Evolutionary conservation across 306 rosid species (phyloP).

Genomic region (Elaeagnus macrophylla): DNA sequence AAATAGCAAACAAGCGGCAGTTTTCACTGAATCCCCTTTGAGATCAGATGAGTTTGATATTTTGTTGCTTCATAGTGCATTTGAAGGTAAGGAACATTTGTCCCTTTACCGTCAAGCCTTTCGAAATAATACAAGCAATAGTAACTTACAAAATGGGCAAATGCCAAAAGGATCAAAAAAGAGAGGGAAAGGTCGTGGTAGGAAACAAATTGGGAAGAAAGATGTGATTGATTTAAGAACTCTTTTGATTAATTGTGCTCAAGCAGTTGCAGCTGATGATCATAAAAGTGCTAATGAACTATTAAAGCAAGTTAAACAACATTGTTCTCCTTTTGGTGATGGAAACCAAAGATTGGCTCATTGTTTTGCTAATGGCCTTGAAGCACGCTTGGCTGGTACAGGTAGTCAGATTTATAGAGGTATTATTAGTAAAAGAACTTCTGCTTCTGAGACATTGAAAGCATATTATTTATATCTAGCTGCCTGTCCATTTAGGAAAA

Average conservation of each 20-base stretch:
- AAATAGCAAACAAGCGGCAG: conserved; percentile 71
- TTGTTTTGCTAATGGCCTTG: conserved; percentile 85
- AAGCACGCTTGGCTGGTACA: conserved; percentile 94
- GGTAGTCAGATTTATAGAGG: conserved; percentile 95
- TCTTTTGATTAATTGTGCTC: conserved; percentile 69
- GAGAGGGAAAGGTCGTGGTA: conserved; percentile 54
- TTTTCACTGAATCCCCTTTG: conserved; percentile 50
- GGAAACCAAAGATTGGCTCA: conserved; percentile 83
- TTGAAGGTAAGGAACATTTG: conserved; percentile 38
- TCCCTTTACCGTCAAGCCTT: conserved; percentile 48
- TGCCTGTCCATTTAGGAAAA: conserved; percentile 84
- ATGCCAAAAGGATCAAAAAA: conserved; percentile 26
- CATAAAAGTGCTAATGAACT: conserved; percentile 54
- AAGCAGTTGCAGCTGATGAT: conserved; percentile 93
- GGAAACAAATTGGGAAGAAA: conserved; percentile 55
- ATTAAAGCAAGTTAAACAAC: conserved; percentile 62
- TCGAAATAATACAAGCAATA: conserved; percentile 27
- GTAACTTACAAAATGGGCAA: conserved; percentile 31
- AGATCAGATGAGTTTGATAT: conserved; percentile 53
- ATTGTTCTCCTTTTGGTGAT: conserved; percentile 69
- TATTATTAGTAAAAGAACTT: conserved; percentile 52
- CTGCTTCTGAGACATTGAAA: conserved; percentile 63
- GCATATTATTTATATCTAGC: conserved; percentile 76
- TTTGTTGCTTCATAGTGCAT: conserved; percentile 46
- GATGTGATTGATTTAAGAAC: conserved; percentile 88